Evolutionary conservation across 805 yeast genomes (phyloP), one percentile per base, ranked within the genome.

Genomic region (Hanseniaspora nectarophila): DNA sequence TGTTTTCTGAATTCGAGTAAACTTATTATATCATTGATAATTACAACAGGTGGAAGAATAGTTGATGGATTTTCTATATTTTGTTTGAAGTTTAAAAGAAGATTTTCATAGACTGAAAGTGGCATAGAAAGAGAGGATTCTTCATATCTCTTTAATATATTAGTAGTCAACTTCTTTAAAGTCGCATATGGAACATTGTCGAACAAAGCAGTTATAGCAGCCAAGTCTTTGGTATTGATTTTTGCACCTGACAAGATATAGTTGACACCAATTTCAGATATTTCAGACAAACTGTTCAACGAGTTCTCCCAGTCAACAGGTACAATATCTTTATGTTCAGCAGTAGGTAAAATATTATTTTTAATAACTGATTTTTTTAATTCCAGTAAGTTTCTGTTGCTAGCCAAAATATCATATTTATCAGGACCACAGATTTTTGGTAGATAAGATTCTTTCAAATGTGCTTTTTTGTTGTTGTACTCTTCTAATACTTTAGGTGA

Each of bases 81-180:
- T 49, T 42, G 53, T 24, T 29, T 49, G 26, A 26, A 49, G 37
- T 49, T 49, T 15, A 26, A 13, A 15, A 49, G 28, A 3, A 49
- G 9, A 26, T 23, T 23, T 16, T 42, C 29, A 28, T 49, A 49
- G 8, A 49, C 16, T 2, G n/a, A n/a, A 4, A 42, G 15, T 5
- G 53, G 53, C 42, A 42, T 29, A 21, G 40, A 26, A 13, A 20
- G 7, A 37, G 23, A 26, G 3, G 40, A 37, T 13, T 37, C 40
- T 4, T 12, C 5, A 26, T 48, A 48, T n/a, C 35, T 31, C 23
- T 39, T 21, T n/a, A 48, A 7, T 21, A 48, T 21, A 12, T 48
- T 18, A 5, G 23, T n/a, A 38, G 34, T 35, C 9, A 40, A n/a
- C 6, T 12, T 48, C 16, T 48, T 48, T 24, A 48, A 31, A 24